These are phyloP conservation scores for Solanum chiquidenum DNA, from an alignment of 257 asterid species.

Conservation along the genomic window DNA sequence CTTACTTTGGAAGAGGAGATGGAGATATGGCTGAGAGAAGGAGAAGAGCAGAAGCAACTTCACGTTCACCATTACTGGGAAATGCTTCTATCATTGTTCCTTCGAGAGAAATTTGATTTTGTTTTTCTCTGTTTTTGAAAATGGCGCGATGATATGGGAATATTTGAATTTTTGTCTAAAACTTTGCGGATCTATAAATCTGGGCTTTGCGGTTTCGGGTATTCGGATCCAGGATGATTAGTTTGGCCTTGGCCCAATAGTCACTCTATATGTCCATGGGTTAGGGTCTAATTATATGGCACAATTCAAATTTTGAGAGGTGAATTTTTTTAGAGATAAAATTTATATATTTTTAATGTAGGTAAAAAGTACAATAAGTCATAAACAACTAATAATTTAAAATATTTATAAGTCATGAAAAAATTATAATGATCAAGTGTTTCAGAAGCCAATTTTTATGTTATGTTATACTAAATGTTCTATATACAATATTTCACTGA, in stretches of 20 bases:
- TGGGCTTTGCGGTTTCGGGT: background rate
- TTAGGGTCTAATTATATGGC: no score
- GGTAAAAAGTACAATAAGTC: no score
- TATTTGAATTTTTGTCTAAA: background rate
- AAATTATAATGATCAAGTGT: no score
- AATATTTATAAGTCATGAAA: no score
- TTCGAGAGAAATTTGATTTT: background rate
- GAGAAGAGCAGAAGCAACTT: conserved; percentile 2
- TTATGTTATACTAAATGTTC: background rate
- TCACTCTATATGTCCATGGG: background rate
- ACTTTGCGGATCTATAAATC: background rate
- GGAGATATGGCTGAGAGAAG: background rate
- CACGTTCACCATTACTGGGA: background rate
- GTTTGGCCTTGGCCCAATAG: background rate
- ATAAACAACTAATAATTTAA: no score
- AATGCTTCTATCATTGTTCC: background rate
- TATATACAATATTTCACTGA: background rate
- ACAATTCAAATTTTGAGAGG: no score
- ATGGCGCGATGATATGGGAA: background rate
- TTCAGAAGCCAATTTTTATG: background rate
- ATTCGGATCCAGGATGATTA: background rate
- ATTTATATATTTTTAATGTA: no score
- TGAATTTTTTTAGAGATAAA: no score
- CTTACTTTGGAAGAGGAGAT: background rate
- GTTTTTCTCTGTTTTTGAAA: background rate